Base-by-base conservation (phyloP, 306 rosid genomes). In the Castanea sativa region DNA sequence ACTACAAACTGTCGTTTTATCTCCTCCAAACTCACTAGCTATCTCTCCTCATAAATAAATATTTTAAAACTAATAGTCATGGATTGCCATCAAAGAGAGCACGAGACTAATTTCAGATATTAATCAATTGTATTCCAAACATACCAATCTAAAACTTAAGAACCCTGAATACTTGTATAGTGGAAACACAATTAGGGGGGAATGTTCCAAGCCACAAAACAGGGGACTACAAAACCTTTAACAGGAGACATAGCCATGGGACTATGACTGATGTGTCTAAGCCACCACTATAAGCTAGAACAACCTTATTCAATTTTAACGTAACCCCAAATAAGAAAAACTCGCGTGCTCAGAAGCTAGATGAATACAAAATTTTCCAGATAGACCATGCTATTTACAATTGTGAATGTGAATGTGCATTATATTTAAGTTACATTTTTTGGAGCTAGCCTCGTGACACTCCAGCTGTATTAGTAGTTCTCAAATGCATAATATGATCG, bases 221-320 rank as follows among this genome's bases (percentile, higher is more conserved):
- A 55, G 41, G 75, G 27, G 45, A 38, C 45, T 38, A 38, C 45
- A 7, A 38, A 53, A 29, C 60, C 23, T 3, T 19, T n/a, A 21
- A 41, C 13, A 45, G 9, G 76, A 59, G 27, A 12, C 73, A 74
- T 81, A 93, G 87, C 97, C 99, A 95, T 67, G 99, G 98, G 51
- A 95, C 99, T 60, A 93, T 93, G 81, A 95, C 96, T 16, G 98
- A 95, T 71, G 99, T 95, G 84, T 93, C 99, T 78, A 95, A 87
- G 83, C 98, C 98, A 76, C 99, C 98, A 79, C 98, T 95, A 55
- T 95, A 95, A 15, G 98, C 99, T 60, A 95, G 87, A 30, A 95
- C 98, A 76, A 95, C 99, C 86, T 95, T 95, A 19, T 91, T 86
- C 80, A 95, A 75, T 75, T 95, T 92, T 96, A 96, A 18, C 89